phyloP scores from a whole-genome alignment of 768 basidiomycete species.

The Leccinum imitatum region DNA sequence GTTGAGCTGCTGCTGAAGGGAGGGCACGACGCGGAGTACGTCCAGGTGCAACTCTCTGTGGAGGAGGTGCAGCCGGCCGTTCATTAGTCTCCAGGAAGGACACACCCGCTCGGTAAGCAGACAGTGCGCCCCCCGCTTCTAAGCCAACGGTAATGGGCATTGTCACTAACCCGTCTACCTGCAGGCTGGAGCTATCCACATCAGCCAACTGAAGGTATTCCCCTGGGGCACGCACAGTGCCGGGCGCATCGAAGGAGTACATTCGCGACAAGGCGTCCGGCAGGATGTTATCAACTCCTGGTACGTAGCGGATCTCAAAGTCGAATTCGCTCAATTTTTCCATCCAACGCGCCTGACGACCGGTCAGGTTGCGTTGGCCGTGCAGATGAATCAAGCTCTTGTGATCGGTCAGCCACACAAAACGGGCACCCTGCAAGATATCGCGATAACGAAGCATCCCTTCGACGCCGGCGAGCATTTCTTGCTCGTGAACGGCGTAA shows the following conservation, averaged over 20 bases:
- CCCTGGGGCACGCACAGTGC: neutral
- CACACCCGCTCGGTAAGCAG: too few relatives aligned
- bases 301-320: constrained; percentile 32
- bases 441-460: constrained; percentile 31
- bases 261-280: constrained; percentile 28
- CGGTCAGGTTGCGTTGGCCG: constrained; percentile 33
- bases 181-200: neutral
- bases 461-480: constrained; percentile 36
- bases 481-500: constrained; percentile 19
- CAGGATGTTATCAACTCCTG: constrained; percentile 24
- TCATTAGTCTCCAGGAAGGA: too few relatives aligned
- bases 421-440: constrained; percentile 31
- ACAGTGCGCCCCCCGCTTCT: too few relatives aligned
- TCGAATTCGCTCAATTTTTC: constrained; percentile 33
- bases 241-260: constrained; percentile 4
- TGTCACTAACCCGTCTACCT: neutral
- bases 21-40: too few relatives aligned
- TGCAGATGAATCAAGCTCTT: constrained; percentile 28
- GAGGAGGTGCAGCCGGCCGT: too few relatives aligned
- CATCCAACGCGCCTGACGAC: constrained; percentile 38
- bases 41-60: too few relatives aligned
- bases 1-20: too few relatives aligned
- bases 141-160: neutral
- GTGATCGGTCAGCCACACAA: constrained; percentile 33
- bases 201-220: neutral